phyloP scores from a whole-genome alignment of 1,284 basidiomycete species.

The Moesziomyces sp. region DNA sequence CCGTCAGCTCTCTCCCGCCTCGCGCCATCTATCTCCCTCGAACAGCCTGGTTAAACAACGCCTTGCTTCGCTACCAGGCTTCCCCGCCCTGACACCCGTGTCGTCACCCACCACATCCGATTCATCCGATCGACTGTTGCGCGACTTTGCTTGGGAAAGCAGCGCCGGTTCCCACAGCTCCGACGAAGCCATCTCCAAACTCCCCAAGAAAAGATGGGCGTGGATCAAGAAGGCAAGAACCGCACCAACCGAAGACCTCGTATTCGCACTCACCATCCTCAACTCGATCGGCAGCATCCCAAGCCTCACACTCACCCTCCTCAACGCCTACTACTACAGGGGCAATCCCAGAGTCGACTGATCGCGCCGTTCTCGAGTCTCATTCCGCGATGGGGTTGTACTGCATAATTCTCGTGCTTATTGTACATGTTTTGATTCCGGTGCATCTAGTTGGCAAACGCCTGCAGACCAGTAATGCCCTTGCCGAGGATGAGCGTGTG shows the following conservation, averaged over 20 bases:
- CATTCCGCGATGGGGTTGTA: not conserved
- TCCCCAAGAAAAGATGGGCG: not conserved
- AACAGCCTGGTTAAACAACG: not conserved
- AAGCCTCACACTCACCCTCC: constrained; percentile 22
- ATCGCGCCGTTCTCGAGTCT: not conserved
- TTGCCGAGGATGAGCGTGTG: constrained; percentile 83
- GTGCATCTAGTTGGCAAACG: constrained; percentile 72
- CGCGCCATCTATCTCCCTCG: not conserved
- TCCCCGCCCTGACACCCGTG: not conserved
- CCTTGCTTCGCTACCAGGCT: not conserved
- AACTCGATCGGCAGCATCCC: constrained; percentile 40
- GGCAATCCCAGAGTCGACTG: constrained; percentile 44
- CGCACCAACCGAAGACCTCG: constrained; percentile 28
- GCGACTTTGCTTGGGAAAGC: too few relatives aligned
- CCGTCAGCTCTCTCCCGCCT: not conserved
- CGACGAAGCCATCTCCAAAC: too few relatives aligned
- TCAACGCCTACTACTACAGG: constrained; percentile 22
- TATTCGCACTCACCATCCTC: constrained; percentile 27
- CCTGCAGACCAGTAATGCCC: constrained; percentile 85
- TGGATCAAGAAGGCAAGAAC: not conserved
- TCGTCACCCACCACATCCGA: not conserved
- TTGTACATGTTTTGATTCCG: not conserved
- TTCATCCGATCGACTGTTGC: too few relatives aligned
- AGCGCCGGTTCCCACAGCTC: too few relatives aligned
- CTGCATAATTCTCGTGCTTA: not conserved